These are phyloP conservation scores for Blastomyces silverae DNA, from an alignment of 2,329 filamentous ascomycete species.

Conservation along the genomic window DNA sequence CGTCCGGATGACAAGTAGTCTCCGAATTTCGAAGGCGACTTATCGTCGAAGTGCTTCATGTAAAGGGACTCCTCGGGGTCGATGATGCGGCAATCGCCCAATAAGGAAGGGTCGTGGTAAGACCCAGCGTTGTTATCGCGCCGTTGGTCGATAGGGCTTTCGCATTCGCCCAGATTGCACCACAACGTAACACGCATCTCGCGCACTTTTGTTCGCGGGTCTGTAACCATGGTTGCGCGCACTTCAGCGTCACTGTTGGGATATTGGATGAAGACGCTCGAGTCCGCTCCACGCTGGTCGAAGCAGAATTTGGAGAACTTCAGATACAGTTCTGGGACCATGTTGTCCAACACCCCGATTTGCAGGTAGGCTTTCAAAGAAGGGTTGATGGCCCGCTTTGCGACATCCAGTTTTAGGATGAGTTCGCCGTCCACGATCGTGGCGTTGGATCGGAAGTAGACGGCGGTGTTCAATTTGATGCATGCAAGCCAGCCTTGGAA, in stretches of 20 bases:
- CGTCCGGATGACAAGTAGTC: neutral
- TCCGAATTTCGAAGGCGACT: neutral
- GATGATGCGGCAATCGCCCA: neutral
- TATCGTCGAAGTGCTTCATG: conserved; percentile 1
- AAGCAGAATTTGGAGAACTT: conserved; percentile 6
- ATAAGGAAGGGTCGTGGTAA: neutral
- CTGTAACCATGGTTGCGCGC: neutral
- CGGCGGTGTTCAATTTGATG: neutral
- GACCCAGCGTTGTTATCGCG: neutral
- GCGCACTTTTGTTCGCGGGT: neutral
- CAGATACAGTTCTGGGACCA: neutral
- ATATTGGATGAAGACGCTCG: conserved; percentile 3
- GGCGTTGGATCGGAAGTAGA: neutral
- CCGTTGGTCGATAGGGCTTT: neutral
- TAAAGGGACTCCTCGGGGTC: neutral
- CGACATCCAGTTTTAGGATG: neutral
- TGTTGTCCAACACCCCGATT: neutral
- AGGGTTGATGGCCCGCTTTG: neutral
- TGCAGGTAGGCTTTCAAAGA: neutral
- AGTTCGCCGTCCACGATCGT: neutral
- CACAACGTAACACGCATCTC: conserved; percentile 3
- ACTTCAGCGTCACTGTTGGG: neutral
- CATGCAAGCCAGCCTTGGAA: neutral
- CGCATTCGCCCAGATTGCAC: conserved; percentile 6
- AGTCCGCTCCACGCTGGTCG: neutral